These are phyloP conservation scores for Psidium guajava DNA, from an alignment of 345 rosid species.

Conservation along the genomic window DNA sequence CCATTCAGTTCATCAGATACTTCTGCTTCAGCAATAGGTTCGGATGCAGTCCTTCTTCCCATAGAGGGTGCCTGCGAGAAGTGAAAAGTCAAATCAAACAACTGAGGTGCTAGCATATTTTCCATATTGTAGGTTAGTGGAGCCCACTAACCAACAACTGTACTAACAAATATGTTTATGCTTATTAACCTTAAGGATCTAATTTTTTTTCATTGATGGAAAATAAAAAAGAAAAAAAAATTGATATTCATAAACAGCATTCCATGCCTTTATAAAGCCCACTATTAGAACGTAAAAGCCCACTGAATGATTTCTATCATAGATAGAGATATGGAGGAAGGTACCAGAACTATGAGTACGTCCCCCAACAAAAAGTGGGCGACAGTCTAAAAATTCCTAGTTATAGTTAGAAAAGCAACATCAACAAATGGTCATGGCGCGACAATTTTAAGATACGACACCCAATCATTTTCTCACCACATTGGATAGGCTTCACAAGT, in stretches of 20 bases:
- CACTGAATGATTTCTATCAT: not conserved
- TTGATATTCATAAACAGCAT: not conserved
- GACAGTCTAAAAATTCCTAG: not conserved
- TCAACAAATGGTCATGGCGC: not conserved
- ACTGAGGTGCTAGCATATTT: not conserved
- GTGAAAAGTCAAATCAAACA: not conserved
- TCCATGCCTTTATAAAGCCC: not conserved
- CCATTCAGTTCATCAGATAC: slow-evolving; percentile 51
- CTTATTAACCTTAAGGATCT: not conserved
- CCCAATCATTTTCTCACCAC: not conserved
- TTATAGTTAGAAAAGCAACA: not conserved
- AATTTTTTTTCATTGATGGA: not conserved
- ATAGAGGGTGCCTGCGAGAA: slow-evolving; percentile 63
- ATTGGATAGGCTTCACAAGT: not conserved
- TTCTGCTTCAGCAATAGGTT: slow-evolving; percentile 33
- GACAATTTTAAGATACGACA: not conserved
- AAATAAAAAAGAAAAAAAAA: not conserved
- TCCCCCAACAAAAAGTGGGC: not conserved
- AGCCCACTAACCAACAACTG: not conserved
- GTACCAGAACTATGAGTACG: not conserved
- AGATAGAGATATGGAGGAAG: not conserved
- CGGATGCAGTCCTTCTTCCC: slow-evolving; percentile 62
- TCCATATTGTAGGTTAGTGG: not conserved
- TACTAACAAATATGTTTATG: not conserved
- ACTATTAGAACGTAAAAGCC: not conserved